A percentile compares a stretch with the other conserved stretches of the same genome.
phyloP scores from a whole-genome alignment of 163 green algal species.

The Scenedesmus sp. region DNA sequence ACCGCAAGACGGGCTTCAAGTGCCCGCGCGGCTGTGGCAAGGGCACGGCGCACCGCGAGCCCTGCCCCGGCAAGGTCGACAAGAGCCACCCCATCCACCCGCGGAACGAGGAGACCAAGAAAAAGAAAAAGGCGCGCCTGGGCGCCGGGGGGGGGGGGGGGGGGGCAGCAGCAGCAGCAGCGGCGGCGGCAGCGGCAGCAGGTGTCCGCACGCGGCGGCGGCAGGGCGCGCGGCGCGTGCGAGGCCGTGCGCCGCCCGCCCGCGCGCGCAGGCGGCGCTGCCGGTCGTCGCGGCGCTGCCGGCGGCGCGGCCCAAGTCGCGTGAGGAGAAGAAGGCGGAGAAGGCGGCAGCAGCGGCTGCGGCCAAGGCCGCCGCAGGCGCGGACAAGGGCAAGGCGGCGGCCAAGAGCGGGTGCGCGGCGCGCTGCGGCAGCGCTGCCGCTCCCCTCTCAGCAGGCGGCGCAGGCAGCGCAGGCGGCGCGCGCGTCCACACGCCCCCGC shows the following conservation, averaged over 20 bases:
- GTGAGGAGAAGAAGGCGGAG: conserved; percentile 54
- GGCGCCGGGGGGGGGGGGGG: background rate
- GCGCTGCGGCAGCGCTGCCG: background rate
- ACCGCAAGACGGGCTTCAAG: conserved; percentile 91
- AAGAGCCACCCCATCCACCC: conserved; percentile 87
- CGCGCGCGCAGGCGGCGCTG: conserved; percentile 19
- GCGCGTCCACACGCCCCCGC: too few species aligned
- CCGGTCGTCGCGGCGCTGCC: conserved; percentile 13
- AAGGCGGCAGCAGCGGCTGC: conserved; percentile 44
- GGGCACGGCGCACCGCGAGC: conserved; percentile 59
- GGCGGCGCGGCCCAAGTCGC: conserved; percentile 45
- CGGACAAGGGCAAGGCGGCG: conserved; percentile 20
- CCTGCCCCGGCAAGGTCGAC: conserved; percentile 89
- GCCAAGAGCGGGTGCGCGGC: conserved; percentile 15
- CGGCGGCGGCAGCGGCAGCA: background rate
- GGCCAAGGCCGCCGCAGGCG: conserved; percentile 4
- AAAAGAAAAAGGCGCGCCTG: conserved; percentile 68
- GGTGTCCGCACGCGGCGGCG: too few species aligned
- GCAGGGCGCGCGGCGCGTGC: too few species aligned
- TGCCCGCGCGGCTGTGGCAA: conserved; percentile 88
- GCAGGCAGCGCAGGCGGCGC: too few species aligned
- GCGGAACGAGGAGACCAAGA: conserved; percentile 81
- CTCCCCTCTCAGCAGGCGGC: background rate
- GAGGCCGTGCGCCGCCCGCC: too few species aligned
- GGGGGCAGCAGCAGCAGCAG: background rate